Base-by-base conservation (phyloP, 805 yeast species). In the Nakazawaea holstii region DNA sequence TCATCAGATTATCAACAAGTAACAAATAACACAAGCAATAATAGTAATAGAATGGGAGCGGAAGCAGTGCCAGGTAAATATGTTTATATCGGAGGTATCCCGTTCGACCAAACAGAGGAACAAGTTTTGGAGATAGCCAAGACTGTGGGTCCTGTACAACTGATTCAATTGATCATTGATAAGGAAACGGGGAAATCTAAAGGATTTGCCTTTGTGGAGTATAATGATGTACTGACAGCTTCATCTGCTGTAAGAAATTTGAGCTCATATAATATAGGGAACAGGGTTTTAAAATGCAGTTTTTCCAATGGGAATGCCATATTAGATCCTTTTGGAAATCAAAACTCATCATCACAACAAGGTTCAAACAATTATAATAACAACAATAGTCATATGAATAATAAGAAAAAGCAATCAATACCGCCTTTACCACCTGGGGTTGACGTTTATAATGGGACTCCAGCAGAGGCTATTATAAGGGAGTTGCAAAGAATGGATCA, bases 51-150 rank as follows among this genome's bases (percentile, higher is more conserved):
- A 13, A 33, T 37, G 49, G 46, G 33, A 6, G 35, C 26, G 7
- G 39, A 35, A 15, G n/a, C 32, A 24, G 9, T 31, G 13, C 68
- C 70, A 13, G 62, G 69, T 6, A 62, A 65, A 49, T 78, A 77
- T 31, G 84, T 89, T 2, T 86, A 86, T 57, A 78, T 91, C 37
- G 95, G 96, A 3, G 84, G 88, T 13, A 86, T 92, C 35, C 98
- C 98, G 1, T 89, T 82, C 60, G 97, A 92, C 58, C 89, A 87
- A 59, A 87, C 97, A 0, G 98, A 92, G 61, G 95, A 89, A 56
- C 97, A 91, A 62, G 84, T 92, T n/a, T 66, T 79, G 54, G 52
- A 87, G 53, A 79, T 92, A 11, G 95, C 95, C 51, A 72, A 75
- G 49, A 82, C 95, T 1, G 94, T 88, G 2, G 98, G 97, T 1